These are phyloP conservation scores for Alternaria conjuncta DNA, from an alignment of 2,329 filamentous ascomycete species.

Conservation along the genomic window DNA sequence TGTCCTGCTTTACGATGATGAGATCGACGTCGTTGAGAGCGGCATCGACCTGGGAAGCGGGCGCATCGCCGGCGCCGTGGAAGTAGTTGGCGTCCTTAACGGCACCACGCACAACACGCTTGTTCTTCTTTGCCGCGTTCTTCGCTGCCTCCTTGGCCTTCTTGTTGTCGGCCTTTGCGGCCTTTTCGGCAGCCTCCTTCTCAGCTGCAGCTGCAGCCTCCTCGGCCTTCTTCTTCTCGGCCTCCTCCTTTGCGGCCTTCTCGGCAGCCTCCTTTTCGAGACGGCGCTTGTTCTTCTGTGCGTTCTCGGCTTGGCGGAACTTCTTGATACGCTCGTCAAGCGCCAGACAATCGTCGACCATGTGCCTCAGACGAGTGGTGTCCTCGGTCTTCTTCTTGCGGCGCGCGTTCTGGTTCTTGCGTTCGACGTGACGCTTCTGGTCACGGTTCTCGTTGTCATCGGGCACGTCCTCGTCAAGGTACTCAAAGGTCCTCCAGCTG, in stretches of 20 bases:
- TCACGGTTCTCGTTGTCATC: constrained; percentile 99
- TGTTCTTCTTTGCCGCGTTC: constrained; percentile 99
- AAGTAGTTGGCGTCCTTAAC: constrained; percentile 99
- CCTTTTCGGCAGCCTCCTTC: constrained; percentile 86
- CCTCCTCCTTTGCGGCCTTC: constrained; percentile 85
- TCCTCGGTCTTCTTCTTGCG: constrained; percentile 99
- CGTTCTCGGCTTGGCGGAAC: constrained; percentile 90
- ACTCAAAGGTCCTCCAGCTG: constrained; percentile 97
- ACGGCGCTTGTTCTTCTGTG: constrained; percentile 94
- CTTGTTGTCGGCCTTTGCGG: constrained; percentile 81
- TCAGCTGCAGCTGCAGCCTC: constrained; percentile 81
- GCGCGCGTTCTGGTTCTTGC: constrained; percentile 96
- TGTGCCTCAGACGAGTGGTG: constrained; percentile 83
- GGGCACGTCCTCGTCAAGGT: constrained; percentile 97
- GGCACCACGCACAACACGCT: constrained; percentile 90
- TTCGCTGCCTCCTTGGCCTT: constrained; percentile 99
- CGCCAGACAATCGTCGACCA: constrained; percentile 85
- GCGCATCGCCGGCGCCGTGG: constrained; percentile 67
- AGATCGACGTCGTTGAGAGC: constrained; percentile 86
- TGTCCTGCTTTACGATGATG: constrained; percentile 85
- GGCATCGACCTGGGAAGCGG: constrained; percentile 78
- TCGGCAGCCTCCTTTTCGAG: constrained; percentile 90
- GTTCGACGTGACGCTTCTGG: constrained; percentile 97
- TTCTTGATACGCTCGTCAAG: constrained; percentile 96
- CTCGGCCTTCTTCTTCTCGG: constrained; percentile 80